phyloP scores from a whole-genome alignment of 352 stramenopile genomes.

The Phytophthora melonis region DNA sequence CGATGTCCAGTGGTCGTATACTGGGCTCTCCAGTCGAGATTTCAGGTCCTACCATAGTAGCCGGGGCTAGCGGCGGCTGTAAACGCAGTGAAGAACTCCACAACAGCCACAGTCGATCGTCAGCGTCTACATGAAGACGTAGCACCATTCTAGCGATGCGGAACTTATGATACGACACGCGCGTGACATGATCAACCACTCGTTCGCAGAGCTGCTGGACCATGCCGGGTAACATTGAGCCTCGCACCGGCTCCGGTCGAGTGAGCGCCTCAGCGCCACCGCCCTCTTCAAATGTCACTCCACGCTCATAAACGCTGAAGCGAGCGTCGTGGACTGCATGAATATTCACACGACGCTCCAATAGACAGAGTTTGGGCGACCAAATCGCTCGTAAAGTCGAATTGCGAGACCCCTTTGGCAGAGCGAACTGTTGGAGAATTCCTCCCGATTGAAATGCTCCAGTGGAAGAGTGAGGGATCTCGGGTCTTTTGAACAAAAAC shows the following conservation, averaged over 20 bases:
- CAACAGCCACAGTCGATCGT: constrained; percentile 95
- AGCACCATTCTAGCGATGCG: constrained; percentile 95
- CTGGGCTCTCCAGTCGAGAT: constrained; percentile 18
- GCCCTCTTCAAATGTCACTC: constrained; percentile 93
- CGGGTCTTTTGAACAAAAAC: constrained; percentile 94
- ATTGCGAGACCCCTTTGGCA: constrained; percentile 93
- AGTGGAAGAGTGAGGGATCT: constrained; percentile 52
- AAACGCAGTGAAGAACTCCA: constrained; percentile 95
- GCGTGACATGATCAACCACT: constrained; percentile 93
- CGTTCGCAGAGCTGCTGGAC: constrained; percentile 94
- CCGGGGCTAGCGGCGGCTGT: constrained; percentile 22
- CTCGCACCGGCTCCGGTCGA: constrained; percentile 88
- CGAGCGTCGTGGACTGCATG: constrained; percentile 92
- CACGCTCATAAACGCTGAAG: constrained; percentile 94
- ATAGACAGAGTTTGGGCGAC: constrained; percentile 95
- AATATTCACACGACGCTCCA: constrained; percentile 93
- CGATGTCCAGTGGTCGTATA: constrained; percentile 68
- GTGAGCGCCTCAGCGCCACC: constrained; percentile 89
- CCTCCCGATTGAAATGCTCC: constrained; percentile 68
- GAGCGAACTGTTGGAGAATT: constrained; percentile 95
- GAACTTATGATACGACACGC: constrained; percentile 92
- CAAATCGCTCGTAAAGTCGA: constrained; percentile 93
- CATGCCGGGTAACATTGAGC: constrained; percentile 90
- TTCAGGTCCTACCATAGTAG: background rate
- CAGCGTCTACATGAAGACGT: constrained; percentile 95